Conservation (phyloP, 257 asterid genomes). For the Gentiana dahurica region DNA sequence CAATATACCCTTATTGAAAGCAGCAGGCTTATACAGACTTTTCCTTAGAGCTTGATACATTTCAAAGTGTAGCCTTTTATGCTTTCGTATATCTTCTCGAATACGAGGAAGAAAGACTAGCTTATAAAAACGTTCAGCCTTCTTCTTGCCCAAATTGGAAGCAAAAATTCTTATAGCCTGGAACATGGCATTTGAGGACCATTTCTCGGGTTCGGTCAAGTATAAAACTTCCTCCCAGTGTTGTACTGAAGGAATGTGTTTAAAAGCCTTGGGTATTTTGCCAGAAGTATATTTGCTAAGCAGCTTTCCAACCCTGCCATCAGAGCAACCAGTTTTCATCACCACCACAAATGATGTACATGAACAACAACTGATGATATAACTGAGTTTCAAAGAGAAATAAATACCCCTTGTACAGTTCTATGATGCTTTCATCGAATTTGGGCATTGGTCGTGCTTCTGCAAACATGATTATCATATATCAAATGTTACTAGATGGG, state of each 20-base stretch:
- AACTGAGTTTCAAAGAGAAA: background rate
- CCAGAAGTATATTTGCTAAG: constrained; percentile 77
- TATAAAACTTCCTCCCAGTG: constrained; percentile 81
- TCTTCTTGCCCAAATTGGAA: constrained; percentile 79
- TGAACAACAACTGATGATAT: too few species aligned
- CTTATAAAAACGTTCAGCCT: constrained; percentile 79
- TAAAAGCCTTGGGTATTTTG: constrained; percentile 86
- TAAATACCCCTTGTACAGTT: constrained; percentile 76
- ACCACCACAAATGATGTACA: too few species aligned
- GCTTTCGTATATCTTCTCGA: constrained; percentile 76
- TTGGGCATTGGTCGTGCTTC: constrained; percentile 55
- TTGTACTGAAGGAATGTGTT: constrained; percentile 65
- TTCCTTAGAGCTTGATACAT: constrained; percentile 77
- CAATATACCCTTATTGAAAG: constrained; percentile 85
- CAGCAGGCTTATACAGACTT: constrained; percentile 82
- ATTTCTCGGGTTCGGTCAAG: constrained; percentile 81
- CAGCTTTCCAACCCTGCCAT: constrained; percentile 66
- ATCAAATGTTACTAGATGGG: background rate
- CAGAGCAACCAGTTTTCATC: too few species aligned
- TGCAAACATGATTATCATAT: constrained; percentile 19
- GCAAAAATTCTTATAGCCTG: constrained; percentile 94
- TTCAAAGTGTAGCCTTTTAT: constrained; percentile 80
- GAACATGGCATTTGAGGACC: constrained; percentile 89
- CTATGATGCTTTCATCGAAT: constrained; percentile 64
- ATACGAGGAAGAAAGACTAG: constrained; percentile 86